phyloP scores from a whole-genome alignment of 371 early-diverging fungal genomes.

The Coemansia sp. region DNA sequence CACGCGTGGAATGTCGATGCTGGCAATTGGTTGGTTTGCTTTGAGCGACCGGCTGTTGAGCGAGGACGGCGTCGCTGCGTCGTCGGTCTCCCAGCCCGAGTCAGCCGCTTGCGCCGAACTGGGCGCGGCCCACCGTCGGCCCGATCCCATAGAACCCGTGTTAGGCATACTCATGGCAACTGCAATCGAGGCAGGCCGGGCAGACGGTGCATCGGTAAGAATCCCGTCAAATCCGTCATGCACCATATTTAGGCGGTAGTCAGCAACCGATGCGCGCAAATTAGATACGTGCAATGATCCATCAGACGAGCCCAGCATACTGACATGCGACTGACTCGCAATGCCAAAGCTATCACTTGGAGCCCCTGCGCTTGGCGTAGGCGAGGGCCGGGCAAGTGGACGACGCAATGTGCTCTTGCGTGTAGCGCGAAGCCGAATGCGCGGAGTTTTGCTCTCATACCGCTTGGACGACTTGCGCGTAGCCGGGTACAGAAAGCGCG shows the following conservation, averaged over 20 bases:
- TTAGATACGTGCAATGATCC: constrained; percentile 25
- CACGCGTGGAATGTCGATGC: constrained; percentile 27
- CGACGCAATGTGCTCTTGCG: constrained; percentile 23
- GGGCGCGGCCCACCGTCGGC: not conserved
- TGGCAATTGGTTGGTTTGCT: constrained; percentile 3
- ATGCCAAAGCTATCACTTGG: constrained; percentile 19
- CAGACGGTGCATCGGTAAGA: not conserved
- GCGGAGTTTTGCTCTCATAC: constrained; percentile 44
- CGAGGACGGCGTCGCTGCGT: not conserved
- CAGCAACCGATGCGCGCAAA: constrained; percentile 1
- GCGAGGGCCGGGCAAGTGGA: not conserved
- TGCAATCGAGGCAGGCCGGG: constrained; percentile 35
- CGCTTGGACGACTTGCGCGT: constrained; percentile 50
- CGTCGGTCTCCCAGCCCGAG: constrained; percentile 50
- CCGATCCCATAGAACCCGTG: not conserved
- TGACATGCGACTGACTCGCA: constrained; percentile 10
- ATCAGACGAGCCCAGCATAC: constrained; percentile 33
- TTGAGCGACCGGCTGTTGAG: not conserved
- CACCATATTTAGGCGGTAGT: constrained; percentile 6
- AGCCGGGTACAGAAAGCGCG: constrained; percentile 45
- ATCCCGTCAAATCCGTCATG: constrained; percentile 43
- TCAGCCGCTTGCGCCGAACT: constrained; percentile 16
- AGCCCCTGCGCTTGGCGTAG: too few species aligned
- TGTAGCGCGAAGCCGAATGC: constrained; percentile 34
- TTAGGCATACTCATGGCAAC: constrained; percentile 16